phyloP scores from a whole-genome alignment of 2,329 filamentous ascomycete species.

The Fusarium buharicum region DNA sequence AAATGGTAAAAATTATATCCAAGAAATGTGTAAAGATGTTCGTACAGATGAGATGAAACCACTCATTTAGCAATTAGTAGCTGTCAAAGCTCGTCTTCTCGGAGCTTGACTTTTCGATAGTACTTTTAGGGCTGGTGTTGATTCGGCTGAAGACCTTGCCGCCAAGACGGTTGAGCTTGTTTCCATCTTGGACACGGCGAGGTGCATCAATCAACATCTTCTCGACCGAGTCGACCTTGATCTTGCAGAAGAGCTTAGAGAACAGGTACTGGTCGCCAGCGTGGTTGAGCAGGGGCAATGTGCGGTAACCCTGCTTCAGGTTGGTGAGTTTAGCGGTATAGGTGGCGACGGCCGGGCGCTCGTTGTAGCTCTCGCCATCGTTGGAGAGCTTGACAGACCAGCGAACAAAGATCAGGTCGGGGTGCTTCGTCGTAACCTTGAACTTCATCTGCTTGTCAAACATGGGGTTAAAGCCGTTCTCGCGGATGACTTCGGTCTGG shows the following conservation, averaged over 20 bases:
- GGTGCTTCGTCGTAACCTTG: constrained; percentile 90
- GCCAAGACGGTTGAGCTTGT: constrained; percentile 66
- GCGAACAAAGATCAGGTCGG: constrained; percentile 90
- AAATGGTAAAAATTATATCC: constrained; percentile 40
- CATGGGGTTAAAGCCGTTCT: constrained; percentile 93
- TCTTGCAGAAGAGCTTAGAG: constrained; percentile 91
- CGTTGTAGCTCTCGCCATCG: constrained; percentile 75
- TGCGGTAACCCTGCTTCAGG: constrained; percentile 91
- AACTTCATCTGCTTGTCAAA: constrained; percentile 85
- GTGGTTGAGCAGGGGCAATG: constrained; percentile 86
- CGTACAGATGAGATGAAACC: constrained; percentile 33
- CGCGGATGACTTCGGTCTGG: constrained; percentile 81
- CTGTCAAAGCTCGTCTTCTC: constrained; percentile 61
- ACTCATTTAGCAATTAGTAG: constrained; percentile 41
- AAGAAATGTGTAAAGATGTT: constrained; percentile 38
- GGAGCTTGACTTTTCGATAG: constrained; percentile 62
- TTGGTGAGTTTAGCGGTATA: constrained; percentile 93
- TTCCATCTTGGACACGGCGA: constrained; percentile 54
- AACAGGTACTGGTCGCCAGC: constrained; percentile 94
- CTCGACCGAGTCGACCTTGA: constrained; percentile 72
- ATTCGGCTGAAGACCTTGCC: constrained; percentile 67
- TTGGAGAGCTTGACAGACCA: constrained; percentile 91
- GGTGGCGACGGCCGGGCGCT: constrained; percentile 75
- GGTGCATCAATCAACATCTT: constrained; percentile 66
- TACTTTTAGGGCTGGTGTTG: constrained; percentile 63